phyloP scores from a whole-genome alignment of 768 basidiomycete species.

The Lactifluus hygrophoroides region DNA sequence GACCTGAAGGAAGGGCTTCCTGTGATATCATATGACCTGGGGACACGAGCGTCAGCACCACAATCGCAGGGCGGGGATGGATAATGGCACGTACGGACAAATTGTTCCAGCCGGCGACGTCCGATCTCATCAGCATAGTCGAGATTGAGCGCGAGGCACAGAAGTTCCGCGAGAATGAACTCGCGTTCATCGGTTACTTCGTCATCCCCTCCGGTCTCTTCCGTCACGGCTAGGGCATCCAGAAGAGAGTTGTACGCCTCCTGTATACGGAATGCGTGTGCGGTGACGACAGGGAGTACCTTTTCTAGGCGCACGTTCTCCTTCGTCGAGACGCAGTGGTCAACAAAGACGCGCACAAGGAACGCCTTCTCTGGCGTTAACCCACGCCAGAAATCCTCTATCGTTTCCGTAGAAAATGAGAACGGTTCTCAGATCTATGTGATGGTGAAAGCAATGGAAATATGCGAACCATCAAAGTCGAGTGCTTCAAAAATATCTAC shows the following conservation, averaged over 20 bases:
- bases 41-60: constrained; percentile 1
- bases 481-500: constrained; percentile 59
- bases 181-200: constrained; percentile 39
- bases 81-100: constrained; percentile 55
- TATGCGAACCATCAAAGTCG: constrained; percentile 54
- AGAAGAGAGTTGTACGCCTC: constrained; percentile 57
- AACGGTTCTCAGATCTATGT: not conserved
- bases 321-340: constrained; percentile 58
- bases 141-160: constrained; percentile 66
- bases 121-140: constrained; percentile 94
- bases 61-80: not conserved
- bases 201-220: constrained; percentile 33
- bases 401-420: not conserved
- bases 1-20: constrained; percentile 53
- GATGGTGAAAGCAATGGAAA: not conserved
- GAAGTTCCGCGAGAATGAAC: constrained; percentile 72
- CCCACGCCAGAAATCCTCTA: constrained; percentile 64
- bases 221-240: constrained; percentile 31
- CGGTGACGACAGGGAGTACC: constrained; percentile 75
- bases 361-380: constrained; percentile 73
- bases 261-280: constrained; percentile 69
- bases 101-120: constrained; percentile 74
- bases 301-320: constrained; percentile 57
- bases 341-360: constrained; percentile 74
- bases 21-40: constrained; percentile 76